phyloP scores from a whole-genome alignment of 148 eudicot genomes.

The Polygonum aviculare region DNA sequence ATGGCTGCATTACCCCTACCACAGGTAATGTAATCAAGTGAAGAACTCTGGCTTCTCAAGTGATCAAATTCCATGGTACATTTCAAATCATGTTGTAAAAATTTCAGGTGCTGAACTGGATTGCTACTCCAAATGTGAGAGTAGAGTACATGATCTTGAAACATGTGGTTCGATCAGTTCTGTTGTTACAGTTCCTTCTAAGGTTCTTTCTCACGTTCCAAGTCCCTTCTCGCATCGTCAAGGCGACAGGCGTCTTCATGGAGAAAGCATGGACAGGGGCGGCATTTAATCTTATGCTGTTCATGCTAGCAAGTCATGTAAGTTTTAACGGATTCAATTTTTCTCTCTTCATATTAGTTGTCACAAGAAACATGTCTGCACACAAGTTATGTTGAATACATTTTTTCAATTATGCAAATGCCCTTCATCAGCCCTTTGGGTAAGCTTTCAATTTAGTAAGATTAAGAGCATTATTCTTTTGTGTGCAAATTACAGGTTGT shows the following conservation, averaged over 20 bases:
- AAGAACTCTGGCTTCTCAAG: neutral
- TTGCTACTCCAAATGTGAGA: slow-evolving; percentile 23
- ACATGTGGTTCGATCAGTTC: slow-evolving; percentile 2
- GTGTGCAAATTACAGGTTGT: slow-evolving; percentile 6
- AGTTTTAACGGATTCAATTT: slow-evolving; percentile 3
- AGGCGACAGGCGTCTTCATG: slow-evolving; percentile 33
- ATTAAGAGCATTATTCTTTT: neutral
- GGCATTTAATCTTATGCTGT: slow-evolving; percentile 42
- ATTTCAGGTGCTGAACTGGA: slow-evolving; percentile 50
- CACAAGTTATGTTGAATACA: neutral
- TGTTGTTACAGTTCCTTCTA: slow-evolving; percentile 32
- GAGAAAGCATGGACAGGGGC: slow-evolving; percentile 52
- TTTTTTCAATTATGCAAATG: neutral
- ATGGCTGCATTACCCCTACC: slow-evolving; percentile 39
- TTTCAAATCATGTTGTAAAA: neutral
- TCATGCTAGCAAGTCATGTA: slow-evolving; percentile 52
- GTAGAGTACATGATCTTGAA: slow-evolving; percentile 22
- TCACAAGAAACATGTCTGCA: neutral
- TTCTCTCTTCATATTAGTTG: neutral
- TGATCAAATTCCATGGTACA: neutral
- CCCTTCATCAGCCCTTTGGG: neutral
- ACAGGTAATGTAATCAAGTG: slow-evolving; percentile 14
- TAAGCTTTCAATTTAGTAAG: neutral
- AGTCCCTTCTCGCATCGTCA: slow-evolving; percentile 29
- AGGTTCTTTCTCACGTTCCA: slow-evolving; percentile 33